Evolutionary conservation across 116 monocot genomes (phyloP).

Genomic region (Zostera marina): DNA sequence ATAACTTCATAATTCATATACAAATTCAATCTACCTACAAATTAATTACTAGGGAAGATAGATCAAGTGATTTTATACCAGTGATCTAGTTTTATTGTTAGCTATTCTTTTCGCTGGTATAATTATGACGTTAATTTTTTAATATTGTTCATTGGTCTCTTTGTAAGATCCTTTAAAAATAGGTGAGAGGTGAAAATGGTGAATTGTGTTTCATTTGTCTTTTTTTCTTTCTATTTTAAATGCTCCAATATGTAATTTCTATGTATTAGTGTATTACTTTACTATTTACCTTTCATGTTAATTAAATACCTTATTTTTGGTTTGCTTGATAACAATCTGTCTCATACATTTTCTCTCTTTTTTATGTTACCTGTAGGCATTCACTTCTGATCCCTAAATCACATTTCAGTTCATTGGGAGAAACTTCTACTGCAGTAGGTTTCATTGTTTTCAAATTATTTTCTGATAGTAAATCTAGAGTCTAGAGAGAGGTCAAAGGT

Average conservation of each 20-base stretch:
- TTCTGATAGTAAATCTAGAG: neutral
- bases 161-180: too few species aligned
- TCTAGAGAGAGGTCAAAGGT: neutral
- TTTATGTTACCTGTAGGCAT: slow-evolving; percentile 38
- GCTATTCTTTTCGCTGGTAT: too few species aligned
- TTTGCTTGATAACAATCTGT: neutral
- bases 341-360: slow-evolving; percentile 2
- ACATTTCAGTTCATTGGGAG: slow-evolving; percentile 52
- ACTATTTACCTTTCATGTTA: neutral
- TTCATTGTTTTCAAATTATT: neutral
- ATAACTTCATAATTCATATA: too few species aligned
- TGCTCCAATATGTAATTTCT: neutral
- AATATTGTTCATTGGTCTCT: too few species aligned
- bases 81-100: too few species aligned
- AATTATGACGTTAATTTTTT: too few species aligned
- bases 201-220: neutral
- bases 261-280: too few species aligned
- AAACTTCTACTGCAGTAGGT: slow-evolving; percentile 66
- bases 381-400: slow-evolving; percentile 77
- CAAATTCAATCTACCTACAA: too few species aligned
- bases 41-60: too few species aligned
- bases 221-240: neutral
- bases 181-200: too few species aligned
- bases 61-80: too few species aligned
- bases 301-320: neutral